Evolutionary conservation across 2,329 filamentous ascomycete species (phyloP).

Genomic region (Cercospora nicotianae): DNA sequence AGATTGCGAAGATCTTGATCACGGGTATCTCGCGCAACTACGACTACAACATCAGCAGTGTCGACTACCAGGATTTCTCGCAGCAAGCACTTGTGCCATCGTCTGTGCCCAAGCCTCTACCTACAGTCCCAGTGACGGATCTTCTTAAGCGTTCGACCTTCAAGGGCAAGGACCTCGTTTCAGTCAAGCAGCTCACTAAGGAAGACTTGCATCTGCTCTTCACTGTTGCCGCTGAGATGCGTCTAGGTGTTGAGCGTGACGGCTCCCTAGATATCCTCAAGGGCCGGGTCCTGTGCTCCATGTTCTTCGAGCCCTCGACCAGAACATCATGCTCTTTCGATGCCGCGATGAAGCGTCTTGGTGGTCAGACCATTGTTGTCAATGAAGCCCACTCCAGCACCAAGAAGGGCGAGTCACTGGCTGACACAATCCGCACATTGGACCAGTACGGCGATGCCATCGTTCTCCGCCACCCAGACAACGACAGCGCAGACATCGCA

Average conservation of each 20-base stretch:
- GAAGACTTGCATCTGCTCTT: slow-evolving; percentile 90
- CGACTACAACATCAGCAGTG: slow-evolving; percentile 75
- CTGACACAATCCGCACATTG: slow-evolving; percentile 90
- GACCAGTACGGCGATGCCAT: slow-evolving; percentile 93
- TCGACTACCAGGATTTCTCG: slow-evolving; percentile 85
- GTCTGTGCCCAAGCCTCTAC: slow-evolving; percentile 47
- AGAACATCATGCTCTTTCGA: slow-evolving; percentile 95
- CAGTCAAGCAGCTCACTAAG: slow-evolving; percentile 85
- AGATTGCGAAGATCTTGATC: slow-evolving; percentile 96
- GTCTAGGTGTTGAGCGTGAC: slow-evolving; percentile 86
- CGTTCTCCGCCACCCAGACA: slow-evolving; percentile 89
- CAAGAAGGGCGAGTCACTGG: slow-evolving; percentile 89
- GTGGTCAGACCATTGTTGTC: slow-evolving; percentile 80
- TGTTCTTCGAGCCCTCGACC: slow-evolving; percentile 98
- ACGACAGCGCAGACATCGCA: slow-evolving; percentile 75
- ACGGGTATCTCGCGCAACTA: slow-evolving; percentile 91
- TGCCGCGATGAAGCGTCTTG: slow-evolving; percentile 96
- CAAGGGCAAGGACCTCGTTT: slow-evolving; percentile 86
- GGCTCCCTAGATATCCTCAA: slow-evolving; percentile 85
- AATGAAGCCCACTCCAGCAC: slow-evolving; percentile 83
- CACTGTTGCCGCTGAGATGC: slow-evolving; percentile 97
- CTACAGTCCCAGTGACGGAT: slow-evolving; percentile 61
- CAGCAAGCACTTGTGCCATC: slow-evolving; percentile 39
- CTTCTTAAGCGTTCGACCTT: slow-evolving; percentile 80
- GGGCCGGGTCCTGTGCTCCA: slow-evolving; percentile 80